These are phyloP conservation scores for Rhytidiadelphus loreus DNA, from an alignment of 225 moss, liverwort and hornwort genomes.

Conservation along the genomic window DNA sequence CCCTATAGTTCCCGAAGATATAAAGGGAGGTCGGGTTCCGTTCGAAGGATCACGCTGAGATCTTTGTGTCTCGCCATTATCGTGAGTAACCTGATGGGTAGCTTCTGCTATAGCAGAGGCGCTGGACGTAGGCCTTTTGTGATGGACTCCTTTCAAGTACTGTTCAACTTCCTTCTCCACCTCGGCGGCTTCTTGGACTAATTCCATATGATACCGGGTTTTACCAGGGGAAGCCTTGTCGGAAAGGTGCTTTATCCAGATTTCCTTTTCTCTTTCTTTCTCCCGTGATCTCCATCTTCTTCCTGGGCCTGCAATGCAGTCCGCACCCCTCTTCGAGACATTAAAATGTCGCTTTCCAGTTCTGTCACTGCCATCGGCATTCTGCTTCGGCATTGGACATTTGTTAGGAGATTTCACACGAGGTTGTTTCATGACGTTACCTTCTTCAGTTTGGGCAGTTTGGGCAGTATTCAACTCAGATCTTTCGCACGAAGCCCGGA, in stretches of 20 bases:
- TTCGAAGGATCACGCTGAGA: conserved; percentile 14
- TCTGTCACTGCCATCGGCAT: conserved; percentile 10
- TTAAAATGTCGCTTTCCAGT: conserved; percentile 8
- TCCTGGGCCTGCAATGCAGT: conserved; percentile 4
- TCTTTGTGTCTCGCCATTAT: conserved; percentile 9
- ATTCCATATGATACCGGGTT: conserved; percentile 20
- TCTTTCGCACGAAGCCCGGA: neutral
- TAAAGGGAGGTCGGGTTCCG: conserved; percentile 33
- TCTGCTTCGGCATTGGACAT: conserved; percentile 9
- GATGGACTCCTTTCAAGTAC: conserved; percentile 6
- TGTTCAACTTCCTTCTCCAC: conserved; percentile 32
- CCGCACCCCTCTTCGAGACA: conserved; percentile 5
- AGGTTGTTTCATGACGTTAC: conserved; percentile 11
- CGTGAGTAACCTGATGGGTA: neutral
- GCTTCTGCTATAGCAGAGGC: neutral
- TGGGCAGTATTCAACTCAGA: neutral
- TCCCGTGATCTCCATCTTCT: conserved; percentile 15
- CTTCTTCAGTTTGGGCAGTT: neutral
- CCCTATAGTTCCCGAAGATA: conserved; percentile 39
- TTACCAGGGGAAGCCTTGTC: conserved; percentile 10
- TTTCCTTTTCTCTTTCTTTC: conserved; percentile 1
- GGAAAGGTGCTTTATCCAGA: conserved; percentile 2
- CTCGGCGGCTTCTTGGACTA: conserved; percentile 27
- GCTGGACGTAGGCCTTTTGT: neutral
- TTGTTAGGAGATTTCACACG: conserved; percentile 19